Percentiles rank a stretch among this genome's conserved stretches.
These are phyloP conservation scores for Penicillium steckii DNA, from an alignment of 495 filamentous ascomycete species.

Conservation along the genomic window DNA sequence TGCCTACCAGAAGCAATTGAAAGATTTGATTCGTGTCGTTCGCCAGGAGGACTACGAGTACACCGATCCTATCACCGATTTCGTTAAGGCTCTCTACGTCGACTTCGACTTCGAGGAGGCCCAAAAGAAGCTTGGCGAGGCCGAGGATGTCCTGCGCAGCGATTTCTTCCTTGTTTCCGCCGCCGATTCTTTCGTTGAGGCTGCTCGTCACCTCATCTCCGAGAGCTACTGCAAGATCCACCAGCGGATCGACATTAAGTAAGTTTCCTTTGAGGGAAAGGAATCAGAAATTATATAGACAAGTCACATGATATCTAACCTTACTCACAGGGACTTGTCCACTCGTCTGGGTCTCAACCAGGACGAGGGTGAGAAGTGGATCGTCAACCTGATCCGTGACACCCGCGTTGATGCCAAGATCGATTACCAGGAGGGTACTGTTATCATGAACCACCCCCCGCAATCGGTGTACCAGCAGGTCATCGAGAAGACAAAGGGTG, in stretches of 20 bases:
- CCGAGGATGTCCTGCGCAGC: conserved; percentile 84
- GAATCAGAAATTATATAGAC: neutral
- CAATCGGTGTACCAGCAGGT: conserved; percentile 99
- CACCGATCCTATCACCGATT: conserved; percentile 90
- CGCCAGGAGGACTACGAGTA: conserved; percentile 98
- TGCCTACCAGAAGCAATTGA: conserved; percentile 94
- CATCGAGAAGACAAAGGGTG: conserved; percentile 93
- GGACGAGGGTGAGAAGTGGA: conserved; percentile 99
- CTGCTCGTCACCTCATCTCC: conserved; percentile 91
- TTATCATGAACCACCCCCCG: conserved; percentile 98
- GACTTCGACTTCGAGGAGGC: conserved; percentile 99
- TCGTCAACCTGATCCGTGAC: conserved; percentile 97
- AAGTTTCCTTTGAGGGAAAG: conserved; percentile 26
- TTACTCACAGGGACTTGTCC: conserved; percentile 68
- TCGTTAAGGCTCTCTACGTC: conserved; percentile 92
- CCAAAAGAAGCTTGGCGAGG: conserved; percentile 84
- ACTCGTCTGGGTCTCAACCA: conserved; percentile 82
- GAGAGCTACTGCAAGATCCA: conserved; percentile 99
- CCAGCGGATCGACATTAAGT: conserved; percentile 95
- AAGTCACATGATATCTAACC: conserved; percentile 16
- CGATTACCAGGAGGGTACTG: conserved; percentile 96
- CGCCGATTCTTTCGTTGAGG: conserved; percentile 89
- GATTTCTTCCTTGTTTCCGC: conserved; percentile 93
- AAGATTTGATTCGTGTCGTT: conserved; percentile 91
- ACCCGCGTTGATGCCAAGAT: conserved; percentile 98